Percentiles rank a stretch among this genome's conserved stretches.
Evolutionary conservation across 306 rosid species (phyloP).

Genomic region (Clitoria ternatea): DNA sequence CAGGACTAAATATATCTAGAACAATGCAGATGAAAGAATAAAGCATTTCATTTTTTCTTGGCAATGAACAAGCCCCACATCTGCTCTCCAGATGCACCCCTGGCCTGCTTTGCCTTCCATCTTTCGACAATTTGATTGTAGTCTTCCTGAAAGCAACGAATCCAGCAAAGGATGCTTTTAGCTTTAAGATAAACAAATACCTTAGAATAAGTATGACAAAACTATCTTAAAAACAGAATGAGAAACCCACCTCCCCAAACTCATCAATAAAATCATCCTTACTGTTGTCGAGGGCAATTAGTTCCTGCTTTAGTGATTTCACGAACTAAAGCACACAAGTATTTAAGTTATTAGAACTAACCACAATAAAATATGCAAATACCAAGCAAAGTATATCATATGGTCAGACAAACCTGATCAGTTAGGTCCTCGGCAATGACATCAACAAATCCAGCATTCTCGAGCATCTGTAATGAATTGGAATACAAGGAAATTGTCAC

Average conservation of each 20-base stretch:
- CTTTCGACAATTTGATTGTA: conserved; percentile 46
- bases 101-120: conserved; percentile 59
- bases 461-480: conserved; percentile 65
- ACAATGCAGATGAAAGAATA: background rate
- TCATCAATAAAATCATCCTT: conserved; percentile 59
- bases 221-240: background rate
- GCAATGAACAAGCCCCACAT: conserved; percentile 76
- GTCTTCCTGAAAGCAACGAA: conserved; percentile 47
- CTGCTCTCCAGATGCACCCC: conserved; percentile 56
- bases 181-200: conserved; percentile 7
- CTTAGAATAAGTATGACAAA: background rate
- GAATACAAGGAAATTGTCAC: background rate
- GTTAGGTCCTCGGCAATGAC: conserved; percentile 75
- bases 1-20: background rate
- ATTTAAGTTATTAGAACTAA: conserved; percentile 16
- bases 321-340: conserved; percentile 49
- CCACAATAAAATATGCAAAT: background rate
- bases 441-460: conserved; percentile 73
- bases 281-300: conserved; percentile 56
- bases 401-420: conserved; percentile 53
- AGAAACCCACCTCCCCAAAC: conserved; percentile 63
- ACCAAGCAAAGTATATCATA: background rate
- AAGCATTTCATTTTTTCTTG: conserved; percentile 45
- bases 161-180: background rate
- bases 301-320: conserved; percentile 58